Conservation (phyloP, 345 rosid genomes). For the Populus pruinosa region DNA sequence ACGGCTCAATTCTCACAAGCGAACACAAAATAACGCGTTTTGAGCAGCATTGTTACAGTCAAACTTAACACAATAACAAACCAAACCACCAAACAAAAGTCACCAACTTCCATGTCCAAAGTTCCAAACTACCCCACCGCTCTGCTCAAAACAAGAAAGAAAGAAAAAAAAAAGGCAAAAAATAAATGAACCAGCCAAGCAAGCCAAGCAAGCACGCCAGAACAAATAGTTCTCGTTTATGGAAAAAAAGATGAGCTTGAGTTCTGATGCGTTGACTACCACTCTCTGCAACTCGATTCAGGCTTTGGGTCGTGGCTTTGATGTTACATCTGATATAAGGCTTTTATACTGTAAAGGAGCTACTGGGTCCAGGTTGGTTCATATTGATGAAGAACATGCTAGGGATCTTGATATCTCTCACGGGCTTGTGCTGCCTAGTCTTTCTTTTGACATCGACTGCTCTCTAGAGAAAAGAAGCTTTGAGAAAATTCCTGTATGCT, state of each 20-base stretch:
- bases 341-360: conserved; percentile 88
- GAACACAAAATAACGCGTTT: conserved; percentile 42
- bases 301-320: conserved; percentile 70
- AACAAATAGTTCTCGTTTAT: conserved; percentile 5
- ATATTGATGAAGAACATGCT: conserved; percentile 54
- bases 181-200: background rate
- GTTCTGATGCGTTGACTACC: conserved; percentile 58
- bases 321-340: conserved; percentile 89
- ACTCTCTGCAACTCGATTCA: conserved; percentile 82
- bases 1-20: conserved; percentile 41
- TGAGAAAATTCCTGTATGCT: conserved; percentile 57
- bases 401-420: conserved; percentile 57
- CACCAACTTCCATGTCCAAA: conserved; percentile 23
- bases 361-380: conserved; percentile 82
- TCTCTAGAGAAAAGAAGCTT: conserved; percentile 38
- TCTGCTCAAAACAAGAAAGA: background rate
- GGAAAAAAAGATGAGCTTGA: conserved; percentile 26
- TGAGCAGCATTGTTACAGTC: conserved; percentile 35
- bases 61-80: conserved; percentile 11
- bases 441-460: conserved; percentile 65
- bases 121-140: conserved; percentile 10
- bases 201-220: background rate
- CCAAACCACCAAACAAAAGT: conserved; percentile 6
- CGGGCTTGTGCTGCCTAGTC: conserved; percentile 44
- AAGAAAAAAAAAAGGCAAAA: background rate